Percentiles rank a stretch among this genome's conserved stretches.
Evolutionary conservation across 495 filamentous ascomycete species (phyloP).

Genomic region (Poronia punctata): DNA sequence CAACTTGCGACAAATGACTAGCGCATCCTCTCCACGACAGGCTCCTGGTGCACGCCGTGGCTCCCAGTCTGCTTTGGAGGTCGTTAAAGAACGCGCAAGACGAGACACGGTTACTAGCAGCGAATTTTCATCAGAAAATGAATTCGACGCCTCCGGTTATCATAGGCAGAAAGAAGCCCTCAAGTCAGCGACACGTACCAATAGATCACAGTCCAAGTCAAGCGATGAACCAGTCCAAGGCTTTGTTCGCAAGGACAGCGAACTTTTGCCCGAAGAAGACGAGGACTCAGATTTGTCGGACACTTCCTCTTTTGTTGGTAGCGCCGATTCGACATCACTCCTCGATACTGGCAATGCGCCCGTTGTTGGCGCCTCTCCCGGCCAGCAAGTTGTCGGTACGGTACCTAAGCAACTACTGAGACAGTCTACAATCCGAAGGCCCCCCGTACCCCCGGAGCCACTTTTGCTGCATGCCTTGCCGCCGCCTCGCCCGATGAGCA

Average conservation of each 20-base stretch:
- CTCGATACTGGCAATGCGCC: conserved; percentile 43
- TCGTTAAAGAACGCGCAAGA: conserved; percentile 64
- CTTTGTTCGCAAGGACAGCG: conserved; percentile 41
- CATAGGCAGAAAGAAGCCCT: conserved; percentile 49
- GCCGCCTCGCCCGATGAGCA: conserved; percentile 86
- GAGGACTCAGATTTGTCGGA: conserved; percentile 54
- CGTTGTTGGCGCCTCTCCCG: conserved; percentile 38
- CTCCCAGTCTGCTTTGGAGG: conserved; percentile 69
- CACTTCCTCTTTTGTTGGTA: conserved; percentile 46
- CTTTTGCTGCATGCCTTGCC: conserved; percentile 69
- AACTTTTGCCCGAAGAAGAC: conserved; percentile 50
- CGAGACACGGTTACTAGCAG: conserved; percentile 87
- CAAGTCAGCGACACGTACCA: conserved; percentile 26
- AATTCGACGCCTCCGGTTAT: conserved; percentile 62
- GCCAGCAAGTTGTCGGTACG: conserved; percentile 45
- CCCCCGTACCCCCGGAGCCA: conserved; percentile 41
- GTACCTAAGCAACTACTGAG: conserved; percentile 47
- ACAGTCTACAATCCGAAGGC: conserved; percentile 40
- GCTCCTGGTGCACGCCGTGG: conserved; percentile 47
- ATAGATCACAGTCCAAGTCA: conserved; percentile 39
- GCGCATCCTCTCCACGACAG: conserved; percentile 25
- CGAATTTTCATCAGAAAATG: conserved; percentile 87
- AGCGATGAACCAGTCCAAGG: conserved; percentile 33
- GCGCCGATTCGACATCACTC: conserved; percentile 48
- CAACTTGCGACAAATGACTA: conserved; percentile 39